Evolutionary conservation across 1,139 yeast genomes (phyloP), one percentile per base, ranked within the genome.

Genomic region (Komagataea norvegica): DNA sequence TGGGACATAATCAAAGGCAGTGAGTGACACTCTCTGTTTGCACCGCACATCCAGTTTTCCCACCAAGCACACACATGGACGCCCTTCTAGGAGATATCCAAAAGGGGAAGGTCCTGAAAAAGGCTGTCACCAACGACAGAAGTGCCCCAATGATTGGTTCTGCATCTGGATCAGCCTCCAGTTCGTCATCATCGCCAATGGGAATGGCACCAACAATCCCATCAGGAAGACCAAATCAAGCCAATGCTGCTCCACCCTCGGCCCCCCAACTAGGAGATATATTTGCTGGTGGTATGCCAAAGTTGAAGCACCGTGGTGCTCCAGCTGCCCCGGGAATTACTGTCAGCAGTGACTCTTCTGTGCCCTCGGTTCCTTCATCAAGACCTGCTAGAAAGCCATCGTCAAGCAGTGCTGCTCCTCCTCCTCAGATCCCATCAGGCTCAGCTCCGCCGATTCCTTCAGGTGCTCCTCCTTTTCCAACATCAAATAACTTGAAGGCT

Each of bases 201-300:
- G 46, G 54, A 18, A 27, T 36, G 6, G 29, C 44, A 15, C 41
- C 49, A 19, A 19, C 38, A 8, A 25, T 36, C 16, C 44, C 49
- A 14, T 10, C 37, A 3, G 21, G 40, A 7, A 34, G 37, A 32
- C 34, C 41, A 24, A 10, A 14, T 9, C 3, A 11, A 15, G 52
- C 57, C 13, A 54, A 64, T 9, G 59, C 56, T 6, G 20, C 27
- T 8, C 31, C 26, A 14, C 26, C 36, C 4, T 60, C 61, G 9
- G 69, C 60, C 8, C 73, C 72, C 1, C 66, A 67, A 42, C 61
- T 86, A 45, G 94, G 89, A 17, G 91, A 83, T 41, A 72, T 86
- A 13, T 79, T 86, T 59, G 93, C 95, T 8, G 88, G 86, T 9
- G 95, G 95, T 2, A 72, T 87, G 58, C 95, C 96, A 8, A 85